Conservation (phyloP, 208 protist genomes). For the Wallacemonas rigidus region DNA sequence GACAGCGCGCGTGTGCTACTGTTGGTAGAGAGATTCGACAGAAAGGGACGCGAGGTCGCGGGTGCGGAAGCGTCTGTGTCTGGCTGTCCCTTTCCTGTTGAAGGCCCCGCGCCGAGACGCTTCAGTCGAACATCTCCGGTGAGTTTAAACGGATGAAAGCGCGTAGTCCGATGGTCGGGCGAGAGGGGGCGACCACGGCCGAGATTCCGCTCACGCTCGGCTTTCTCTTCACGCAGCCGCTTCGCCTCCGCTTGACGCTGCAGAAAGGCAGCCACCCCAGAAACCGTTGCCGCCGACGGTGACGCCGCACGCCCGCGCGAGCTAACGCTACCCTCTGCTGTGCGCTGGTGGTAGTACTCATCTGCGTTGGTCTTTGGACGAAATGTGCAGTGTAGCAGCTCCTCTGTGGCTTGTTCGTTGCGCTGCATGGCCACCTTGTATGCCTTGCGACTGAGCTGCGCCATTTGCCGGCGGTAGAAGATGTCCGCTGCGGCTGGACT, state of each 20-base stretch:
- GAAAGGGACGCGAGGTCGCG: neutral
- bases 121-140: conserved; percentile 9
- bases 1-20: conserved; percentile 1
- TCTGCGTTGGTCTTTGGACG: conserved; percentile 58
- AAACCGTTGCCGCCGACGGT: conserved; percentile 25
- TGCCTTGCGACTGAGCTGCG: conserved; percentile 24
- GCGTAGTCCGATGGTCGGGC: conserved; percentile 34
- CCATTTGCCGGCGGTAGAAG: conserved; percentile 67
- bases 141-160: conserved; percentile 34
- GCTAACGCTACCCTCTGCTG: neutral
- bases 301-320: no score
- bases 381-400: conserved; percentile 85
- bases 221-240: conserved; percentile 45
- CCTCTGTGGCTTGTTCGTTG: conserved; percentile 37
- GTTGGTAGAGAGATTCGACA: conserved; percentile 12
- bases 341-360: neutral
- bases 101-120: neutral
- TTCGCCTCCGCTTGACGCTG: conserved; percentile 59
- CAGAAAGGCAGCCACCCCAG: conserved; percentile 60
- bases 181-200: conserved; percentile 35
- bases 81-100: neutral
- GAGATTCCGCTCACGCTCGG: conserved; percentile 42
- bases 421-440: conserved; percentile 27
- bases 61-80: neutral
- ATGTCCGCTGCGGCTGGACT: conserved; percentile 18